Conservation (phyloP, 768 basidiomycete genomes). For the Xerocomus spinulosus region DNA sequence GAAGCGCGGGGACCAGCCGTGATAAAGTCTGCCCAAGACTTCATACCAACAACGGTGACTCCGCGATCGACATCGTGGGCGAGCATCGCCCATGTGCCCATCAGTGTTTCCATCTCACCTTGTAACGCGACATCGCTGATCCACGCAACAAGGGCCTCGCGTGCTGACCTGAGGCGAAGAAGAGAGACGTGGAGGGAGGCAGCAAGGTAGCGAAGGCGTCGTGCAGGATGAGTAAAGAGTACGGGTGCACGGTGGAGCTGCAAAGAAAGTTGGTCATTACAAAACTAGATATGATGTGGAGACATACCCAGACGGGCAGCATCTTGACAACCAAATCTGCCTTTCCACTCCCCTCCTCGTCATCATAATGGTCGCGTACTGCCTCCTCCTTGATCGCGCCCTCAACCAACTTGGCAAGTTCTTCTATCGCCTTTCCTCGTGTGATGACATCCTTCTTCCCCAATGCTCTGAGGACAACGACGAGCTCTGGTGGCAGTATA, state of each 20-base stretch:
- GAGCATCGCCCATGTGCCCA: slow-evolving; percentile 72
- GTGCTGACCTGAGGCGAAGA: slow-evolving; percentile 48
- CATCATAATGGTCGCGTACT: slow-evolving; percentile 29
- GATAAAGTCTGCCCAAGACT: slow-evolving; percentile 49
- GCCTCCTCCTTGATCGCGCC: slow-evolving; percentile 41
- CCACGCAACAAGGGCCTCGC: slow-evolving; percentile 47
- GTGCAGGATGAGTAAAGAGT: slow-evolving; percentile 74
- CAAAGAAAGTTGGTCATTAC: slow-evolving; percentile 4
- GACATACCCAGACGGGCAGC: slow-evolving; percentile 87
- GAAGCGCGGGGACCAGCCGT: slow-evolving; percentile 1
- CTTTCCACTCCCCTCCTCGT: slow-evolving; percentile 17
- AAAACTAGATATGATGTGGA: neutral
- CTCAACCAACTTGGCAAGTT: slow-evolving; percentile 67
- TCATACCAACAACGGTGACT: slow-evolving; percentile 47
- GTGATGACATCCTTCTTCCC: slow-evolving; percentile 90
- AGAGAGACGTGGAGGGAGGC: slow-evolving; percentile 61
- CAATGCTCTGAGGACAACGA: slow-evolving; percentile 75
- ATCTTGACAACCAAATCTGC: slow-evolving; percentile 44
- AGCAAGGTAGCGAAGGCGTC: slow-evolving; percentile 63
- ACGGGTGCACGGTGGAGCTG: slow-evolving; percentile 86
- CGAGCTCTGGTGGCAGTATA: slow-evolving; percentile 71
- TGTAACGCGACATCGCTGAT: slow-evolving; percentile 44
- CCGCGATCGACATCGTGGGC: slow-evolving; percentile 68
- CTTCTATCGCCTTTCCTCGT: slow-evolving; percentile 79
- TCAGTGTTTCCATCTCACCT: slow-evolving; percentile 50